Percentiles rank a stretch among this genome's conserved stretches.
Evolutionary conservation across 2,329 filamentous ascomycete species (phyloP).

Genomic region (Orbilia blumenaviensis): DNA sequence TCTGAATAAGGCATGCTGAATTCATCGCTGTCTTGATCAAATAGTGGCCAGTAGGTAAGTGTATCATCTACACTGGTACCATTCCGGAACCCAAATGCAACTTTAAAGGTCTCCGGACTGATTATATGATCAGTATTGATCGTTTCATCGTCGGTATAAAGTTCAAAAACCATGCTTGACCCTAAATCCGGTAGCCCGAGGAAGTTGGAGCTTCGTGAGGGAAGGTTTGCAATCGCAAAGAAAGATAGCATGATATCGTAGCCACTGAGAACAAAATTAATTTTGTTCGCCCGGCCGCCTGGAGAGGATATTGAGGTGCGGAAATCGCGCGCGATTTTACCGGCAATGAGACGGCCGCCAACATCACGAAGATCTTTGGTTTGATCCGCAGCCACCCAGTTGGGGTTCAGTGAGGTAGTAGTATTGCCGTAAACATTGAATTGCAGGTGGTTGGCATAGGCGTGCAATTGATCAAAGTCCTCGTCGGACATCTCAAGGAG

Average conservation of each 20-base stretch:
- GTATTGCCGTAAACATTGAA: conserved; percentile 47
- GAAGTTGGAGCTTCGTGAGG: conserved; percentile 42
- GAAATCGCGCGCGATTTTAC: conserved; percentile 24
- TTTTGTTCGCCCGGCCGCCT: conserved; percentile 24
- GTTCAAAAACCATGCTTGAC: conserved; percentile 50
- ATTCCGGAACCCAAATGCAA: conserved; percentile 47
- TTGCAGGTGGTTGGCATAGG: conserved; percentile 40
- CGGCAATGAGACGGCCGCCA: conserved; percentile 20
- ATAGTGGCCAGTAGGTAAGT: conserved; percentile 49
- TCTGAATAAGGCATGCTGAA: conserved; percentile 12
- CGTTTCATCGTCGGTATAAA: conserved; percentile 41
- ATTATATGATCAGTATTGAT: conserved; percentile 4
- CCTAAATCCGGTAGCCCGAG: conserved; percentile 43
- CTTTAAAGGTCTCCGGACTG: conserved; percentile 9
- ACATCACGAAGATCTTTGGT: conserved; percentile 23
- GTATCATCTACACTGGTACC: conserved; percentile 45
- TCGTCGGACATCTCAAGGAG: conserved; percentile 29
- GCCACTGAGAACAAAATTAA: conserved; percentile 34
- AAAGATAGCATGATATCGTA: conserved; percentile 48
- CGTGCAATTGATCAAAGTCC: conserved; percentile 20
- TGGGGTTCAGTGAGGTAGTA: conserved; percentile 11
- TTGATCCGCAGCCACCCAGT: conserved; percentile 10
- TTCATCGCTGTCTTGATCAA: conserved; percentile 26
- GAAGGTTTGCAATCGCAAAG: conserved; percentile 40
- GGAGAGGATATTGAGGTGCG: background rate